A percentile compares a stretch with the other conserved stretches of the same genome.
phyloP scores from a whole-genome alignment of 495 filamentous ascomycete genomes.

The Hapsidospora chrysogenum region DNA sequence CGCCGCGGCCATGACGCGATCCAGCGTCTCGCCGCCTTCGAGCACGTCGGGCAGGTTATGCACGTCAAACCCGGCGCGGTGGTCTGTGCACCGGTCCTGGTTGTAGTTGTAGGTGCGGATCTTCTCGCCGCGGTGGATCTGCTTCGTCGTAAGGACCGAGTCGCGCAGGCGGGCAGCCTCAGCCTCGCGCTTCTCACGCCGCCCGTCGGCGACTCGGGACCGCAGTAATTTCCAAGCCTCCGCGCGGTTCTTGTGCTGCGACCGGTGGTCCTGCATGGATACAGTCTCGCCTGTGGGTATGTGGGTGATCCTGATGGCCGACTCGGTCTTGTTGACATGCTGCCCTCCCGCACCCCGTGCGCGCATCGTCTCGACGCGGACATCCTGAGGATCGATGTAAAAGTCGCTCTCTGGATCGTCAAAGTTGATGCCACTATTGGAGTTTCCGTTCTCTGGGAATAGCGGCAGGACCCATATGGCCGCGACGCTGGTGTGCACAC shows the following conservation, averaged over 20 bases:
- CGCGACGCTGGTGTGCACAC: constrained; percentile 85
- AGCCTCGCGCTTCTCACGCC: constrained; percentile 74
- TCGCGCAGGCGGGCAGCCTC: constrained; percentile 53
- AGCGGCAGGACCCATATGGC: constrained; percentile 81
- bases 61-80: constrained; percentile 67
- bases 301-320: constrained; percentile 85
- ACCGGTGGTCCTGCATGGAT: constrained; percentile 80
- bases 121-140: constrained; percentile 81
- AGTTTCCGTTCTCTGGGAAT: constrained; percentile 42
- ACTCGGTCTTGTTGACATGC: constrained; percentile 97
- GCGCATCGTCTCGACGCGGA: constrained; percentile 77
- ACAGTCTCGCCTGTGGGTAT: constrained; percentile 73
- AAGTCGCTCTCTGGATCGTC: constrained; percentile 80
- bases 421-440: constrained; percentile 37
- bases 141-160: constrained; percentile 60
- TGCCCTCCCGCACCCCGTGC: constrained; percentile 86
- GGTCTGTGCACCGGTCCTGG: constrained; percentile 88
- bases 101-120: constrained; percentile 89
- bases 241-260: constrained; percentile 76
- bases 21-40: constrained; percentile 50
- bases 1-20: constrained; percentile 67
- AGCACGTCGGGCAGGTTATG: constrained; percentile 73
- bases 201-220: constrained; percentile 62
- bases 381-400: constrained; percentile 75
- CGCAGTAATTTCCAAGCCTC: constrained; percentile 76